A percentile compares a stretch with the other conserved stretches of the same genome.
These are phyloP conservation scores for Capronia epimyces DNA, from an alignment of 2,329 filamentous ascomycete genomes.

Conservation along the genomic window DNA sequence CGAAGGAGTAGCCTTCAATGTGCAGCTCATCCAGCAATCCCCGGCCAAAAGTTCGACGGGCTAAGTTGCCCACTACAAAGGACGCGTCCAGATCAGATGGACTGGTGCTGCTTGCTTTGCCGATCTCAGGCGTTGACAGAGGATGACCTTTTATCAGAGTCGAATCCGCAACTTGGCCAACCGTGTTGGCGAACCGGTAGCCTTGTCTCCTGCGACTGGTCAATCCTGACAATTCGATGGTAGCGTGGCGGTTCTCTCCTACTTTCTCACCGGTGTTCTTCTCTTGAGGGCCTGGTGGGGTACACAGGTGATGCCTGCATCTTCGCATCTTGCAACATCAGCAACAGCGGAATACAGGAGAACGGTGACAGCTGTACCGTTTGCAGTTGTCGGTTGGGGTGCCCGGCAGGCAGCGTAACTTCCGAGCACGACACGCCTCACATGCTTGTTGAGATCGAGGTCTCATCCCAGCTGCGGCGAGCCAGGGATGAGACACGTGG, in stretches of 20 bases:
- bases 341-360: background rate
- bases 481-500: too few relatives aligned
- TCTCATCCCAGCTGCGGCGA: slow-evolving; percentile 4
- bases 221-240: background rate
- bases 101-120: background rate
- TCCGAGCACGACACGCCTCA: slow-evolving; percentile 17
- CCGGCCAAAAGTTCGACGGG: slow-evolving; percentile 1
- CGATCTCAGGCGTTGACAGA: background rate
- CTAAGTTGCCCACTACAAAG: background rate
- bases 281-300: slow-evolving; percentile 9
- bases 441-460: slow-evolving; percentile 14
- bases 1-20: background rate
- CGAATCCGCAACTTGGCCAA: background rate
- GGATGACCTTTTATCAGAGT: background rate
- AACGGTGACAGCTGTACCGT: slow-evolving; percentile 8
- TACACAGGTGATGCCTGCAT: slow-evolving; percentile 4
- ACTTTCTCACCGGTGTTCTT: slow-evolving; percentile 3
- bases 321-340: slow-evolving; percentile 10
- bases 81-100: background rate
- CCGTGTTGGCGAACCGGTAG: background rate
- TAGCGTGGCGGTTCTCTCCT: background rate
- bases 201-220: background rate
- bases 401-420: slow-evolving; percentile 16
- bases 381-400: slow-evolving; percentile 4
- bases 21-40: slow-evolving; percentile 2